These are phyloP conservation scores for Alternaria arbusti DNA, from an alignment of 2,329 filamentous ascomycete genomes.

Conservation along the genomic window DNA sequence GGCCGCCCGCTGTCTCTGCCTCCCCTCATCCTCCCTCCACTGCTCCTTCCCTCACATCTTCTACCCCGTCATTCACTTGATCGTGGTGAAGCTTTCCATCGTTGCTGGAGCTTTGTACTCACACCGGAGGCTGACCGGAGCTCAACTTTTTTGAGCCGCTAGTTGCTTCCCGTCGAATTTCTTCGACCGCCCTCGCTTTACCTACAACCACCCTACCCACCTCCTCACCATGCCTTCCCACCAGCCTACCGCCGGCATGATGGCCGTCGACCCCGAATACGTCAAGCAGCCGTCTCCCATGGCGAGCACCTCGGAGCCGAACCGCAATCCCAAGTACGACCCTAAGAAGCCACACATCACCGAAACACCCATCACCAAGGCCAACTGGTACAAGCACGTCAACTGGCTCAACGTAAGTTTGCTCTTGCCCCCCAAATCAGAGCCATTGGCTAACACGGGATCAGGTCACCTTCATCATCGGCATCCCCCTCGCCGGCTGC, in stretches of 20 bases:
- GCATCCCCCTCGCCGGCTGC: constrained; percentile 77
- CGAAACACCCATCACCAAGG: constrained; percentile 77
- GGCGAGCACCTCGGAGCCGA: constrained; percentile 60
- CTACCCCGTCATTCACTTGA: constrained; percentile 26
- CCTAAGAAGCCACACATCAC: constrained; percentile 84
- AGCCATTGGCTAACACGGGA: constrained; percentile 16
- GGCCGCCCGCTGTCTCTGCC: constrained; percentile 13
- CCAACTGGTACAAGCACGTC: constrained; percentile 91
- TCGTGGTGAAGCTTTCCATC: constrained; percentile 29
- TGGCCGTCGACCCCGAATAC: constrained; percentile 58
- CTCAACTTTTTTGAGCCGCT: constrained; percentile 23
- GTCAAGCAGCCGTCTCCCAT: constrained; percentile 54
- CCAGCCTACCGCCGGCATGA: constrained; percentile 56
- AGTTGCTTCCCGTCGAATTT: constrained; percentile 17
- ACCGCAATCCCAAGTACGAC: constrained; percentile 59
- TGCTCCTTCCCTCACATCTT: constrained; percentile 22
- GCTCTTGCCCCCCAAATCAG: no score
- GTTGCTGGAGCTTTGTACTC: constrained; percentile 19
- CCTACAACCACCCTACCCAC: constrained; percentile 9
- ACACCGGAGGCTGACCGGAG: constrained; percentile 21
- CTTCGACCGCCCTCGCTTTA: constrained; percentile 19
- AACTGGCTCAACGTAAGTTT: constrained; percentile 84
- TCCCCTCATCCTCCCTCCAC: constrained; percentile 16
- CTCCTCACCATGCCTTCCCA: constrained; percentile 56
- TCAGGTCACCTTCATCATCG: constrained; percentile 83